Conservation (phyloP, 2,329 filamentous ascomycete genomes). For the Aquanectria penicillioides region DNA sequence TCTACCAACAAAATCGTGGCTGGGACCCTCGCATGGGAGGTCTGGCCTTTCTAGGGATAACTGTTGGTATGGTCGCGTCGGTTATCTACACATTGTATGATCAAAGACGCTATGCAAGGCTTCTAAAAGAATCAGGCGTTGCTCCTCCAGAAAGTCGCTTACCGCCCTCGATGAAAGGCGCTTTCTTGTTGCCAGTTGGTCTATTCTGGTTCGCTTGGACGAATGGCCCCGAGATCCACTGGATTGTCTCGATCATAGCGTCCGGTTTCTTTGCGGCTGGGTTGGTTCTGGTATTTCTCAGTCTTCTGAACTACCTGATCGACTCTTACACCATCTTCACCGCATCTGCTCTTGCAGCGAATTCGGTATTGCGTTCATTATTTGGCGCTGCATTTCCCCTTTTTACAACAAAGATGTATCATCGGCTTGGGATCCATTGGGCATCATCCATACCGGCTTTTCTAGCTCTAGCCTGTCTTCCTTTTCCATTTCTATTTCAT, state of each 20-base stretch:
- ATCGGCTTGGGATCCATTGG: slow-evolving; percentile 9
- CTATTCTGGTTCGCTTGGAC: slow-evolving; percentile 70
- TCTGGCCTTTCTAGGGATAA: slow-evolving; percentile 74
- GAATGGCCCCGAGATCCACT: slow-evolving; percentile 58
- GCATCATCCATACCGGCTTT: slow-evolving; percentile 5
- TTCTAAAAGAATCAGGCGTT: slow-evolving; percentile 51
- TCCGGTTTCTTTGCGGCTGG: slow-evolving; percentile 47
- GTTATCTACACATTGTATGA: slow-evolving; percentile 38
- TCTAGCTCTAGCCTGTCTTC: slow-evolving; percentile 5
- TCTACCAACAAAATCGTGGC: slow-evolving; percentile 68
- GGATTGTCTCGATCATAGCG: slow-evolving; percentile 55
- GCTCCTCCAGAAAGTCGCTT: slow-evolving; percentile 66
- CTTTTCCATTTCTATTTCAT: slow-evolving; percentile 4
- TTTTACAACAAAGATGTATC: slow-evolving; percentile 58
- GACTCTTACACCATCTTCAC: slow-evolving; percentile 74
- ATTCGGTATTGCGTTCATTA: slow-evolving; percentile 71
- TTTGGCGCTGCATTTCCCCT: slow-evolving; percentile 75
- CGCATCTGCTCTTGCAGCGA: slow-evolving; percentile 74
- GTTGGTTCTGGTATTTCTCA: slow-evolving; percentile 64
- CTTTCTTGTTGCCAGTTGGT: slow-evolving; percentile 61
- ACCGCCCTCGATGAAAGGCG: slow-evolving; percentile 64
- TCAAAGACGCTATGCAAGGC: slow-evolving; percentile 48
- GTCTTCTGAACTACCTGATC: slow-evolving; percentile 64
- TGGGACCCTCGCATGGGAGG: slow-evolving; percentile 70
- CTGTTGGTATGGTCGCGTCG: slow-evolving; percentile 60